Base-by-base conservation (phyloP, 331 rosid species). In the Spiraea crenata region DNA sequence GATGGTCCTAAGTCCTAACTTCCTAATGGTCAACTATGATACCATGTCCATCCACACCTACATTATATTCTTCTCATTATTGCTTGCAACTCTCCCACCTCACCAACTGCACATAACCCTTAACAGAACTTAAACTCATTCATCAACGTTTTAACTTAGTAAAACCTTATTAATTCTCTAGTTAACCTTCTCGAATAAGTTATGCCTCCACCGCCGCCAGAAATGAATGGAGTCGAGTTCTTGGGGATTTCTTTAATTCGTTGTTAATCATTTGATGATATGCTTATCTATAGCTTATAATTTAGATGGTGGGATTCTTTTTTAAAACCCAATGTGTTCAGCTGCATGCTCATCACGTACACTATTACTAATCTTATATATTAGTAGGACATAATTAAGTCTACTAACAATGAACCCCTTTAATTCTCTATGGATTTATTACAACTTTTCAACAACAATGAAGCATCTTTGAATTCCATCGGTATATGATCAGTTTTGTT, bases 261-360 rank as follows among this genome's bases (percentile, higher is more conserved):
- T 42, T 76, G 54, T 63, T 78, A 69, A 67, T 77, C 69, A 72
- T 57, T 77, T 63, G 67, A 70, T 77, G 81, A 74, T 70, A 81
- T 20, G 31, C 31, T 25, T 25, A 25, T 25, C 31, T 25, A 25
- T 74, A 66, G 46, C 34, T 79, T 83, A 83, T 80, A 83, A 85
- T 73, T 4, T 50, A 19, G 55, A 50, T 6, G n/a, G 55, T 16
- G 49, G 77, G 79, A 67, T 71, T 77, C 81, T 64, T 65, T 65
- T 49, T 62, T 63, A 61, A 57, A 62, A 47, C 77, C 81, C 47
- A 34, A 57, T 77, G 31, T 17, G 1, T 69, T 9, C 17, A 40
- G 54, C 63, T 69, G 75, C 81, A 86, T 84, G 95, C 89, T 78
- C 78, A 4, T 71, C 87, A 76, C 87, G 84, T 85, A 65, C 73